phyloP scores from a whole-genome alignment of 179 eudicot species.

The Nepenthes alata region DNA sequence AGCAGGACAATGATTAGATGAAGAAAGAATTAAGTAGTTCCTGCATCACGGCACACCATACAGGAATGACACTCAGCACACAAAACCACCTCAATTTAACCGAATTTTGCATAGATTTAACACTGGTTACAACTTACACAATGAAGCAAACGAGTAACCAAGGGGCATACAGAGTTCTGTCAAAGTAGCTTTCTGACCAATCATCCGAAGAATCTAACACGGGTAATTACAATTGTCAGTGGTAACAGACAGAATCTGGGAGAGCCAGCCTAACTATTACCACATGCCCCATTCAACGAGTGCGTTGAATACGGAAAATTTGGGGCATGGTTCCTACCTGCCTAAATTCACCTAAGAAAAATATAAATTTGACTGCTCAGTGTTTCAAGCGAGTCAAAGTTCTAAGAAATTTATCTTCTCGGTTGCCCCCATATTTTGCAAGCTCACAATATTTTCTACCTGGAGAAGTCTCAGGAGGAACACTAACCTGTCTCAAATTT shows the following conservation, averaged over 20 bases:
- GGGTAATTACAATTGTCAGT: slow-evolving; percentile 6
- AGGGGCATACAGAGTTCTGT: not conserved
- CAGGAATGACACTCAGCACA: too few relatives aligned
- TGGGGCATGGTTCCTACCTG: slow-evolving; percentile 27
- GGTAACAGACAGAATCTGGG: not conserved
- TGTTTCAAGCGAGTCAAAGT: slow-evolving; percentile 9
- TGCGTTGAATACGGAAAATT: slow-evolving; percentile 26
- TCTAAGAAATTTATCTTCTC: too few relatives aligned
- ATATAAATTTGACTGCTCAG: too few relatives aligned
- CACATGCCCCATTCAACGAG: slow-evolving; percentile 43
- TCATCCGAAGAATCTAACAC: slow-evolving; percentile 3
- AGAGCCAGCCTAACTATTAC: slow-evolving; percentile 13
- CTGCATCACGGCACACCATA: too few relatives aligned
- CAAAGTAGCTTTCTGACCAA: too few relatives aligned
- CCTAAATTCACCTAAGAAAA: slow-evolving; percentile 9
- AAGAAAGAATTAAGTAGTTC: too few relatives aligned
- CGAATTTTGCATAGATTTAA: too few relatives aligned
- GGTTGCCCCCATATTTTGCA: slow-evolving; percentile 12
- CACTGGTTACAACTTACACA: too few relatives aligned
- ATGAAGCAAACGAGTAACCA: slow-evolving; percentile 1
- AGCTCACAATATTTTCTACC: slow-evolving; percentile 7
- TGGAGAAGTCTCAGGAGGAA: not conserved
- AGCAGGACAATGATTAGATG: too few relatives aligned
- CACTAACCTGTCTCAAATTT: slow-evolving; percentile 13
- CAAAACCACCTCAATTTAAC: too few relatives aligned